Evolutionary conservation across 78 protist species (phyloP).

Genomic region (Dictyostelium capitatum): DNA sequence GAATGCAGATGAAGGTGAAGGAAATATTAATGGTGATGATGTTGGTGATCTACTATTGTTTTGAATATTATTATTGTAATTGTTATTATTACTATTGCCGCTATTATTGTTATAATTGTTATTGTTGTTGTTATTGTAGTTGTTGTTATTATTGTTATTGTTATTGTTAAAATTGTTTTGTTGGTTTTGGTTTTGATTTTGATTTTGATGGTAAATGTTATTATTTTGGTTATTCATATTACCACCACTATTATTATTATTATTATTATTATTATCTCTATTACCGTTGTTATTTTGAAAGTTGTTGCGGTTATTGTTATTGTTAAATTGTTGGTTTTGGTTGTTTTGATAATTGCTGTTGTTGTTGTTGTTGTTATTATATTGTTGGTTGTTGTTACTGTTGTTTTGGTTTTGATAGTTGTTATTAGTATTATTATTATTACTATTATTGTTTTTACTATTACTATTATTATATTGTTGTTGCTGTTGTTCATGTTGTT

Average conservation of each 20-base stretch:
- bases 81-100: constrained; percentile 1
- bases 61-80: constrained; percentile 7
- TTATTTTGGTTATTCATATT: too few species aligned
- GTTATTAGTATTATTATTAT: not conserved
- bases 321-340: not conserved
- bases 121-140: not conserved
- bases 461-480: constrained; percentile 14
- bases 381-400: not conserved
- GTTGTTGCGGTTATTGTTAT: not conserved
- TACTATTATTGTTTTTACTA: not conserved
- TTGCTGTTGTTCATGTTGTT: constrained; percentile 1
- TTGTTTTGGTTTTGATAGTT: not conserved
- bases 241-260: too few species aligned
- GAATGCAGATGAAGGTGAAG: constrained; percentile 43
- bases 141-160: not conserved
- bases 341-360: constrained; percentile 2
- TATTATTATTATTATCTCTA: not conserved
- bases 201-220: not conserved
- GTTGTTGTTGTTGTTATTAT: not conserved
- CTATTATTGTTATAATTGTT: constrained; percentile 3
- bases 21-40: constrained; percentile 23
- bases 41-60: constrained; percentile 9
- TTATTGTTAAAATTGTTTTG: not conserved
- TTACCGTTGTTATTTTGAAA: not conserved
- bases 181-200: not conserved